Evolutionary conservation across 2,329 filamentous ascomycete genomes (phyloP).

Genomic region (Cladophialophora carrionii): DNA sequence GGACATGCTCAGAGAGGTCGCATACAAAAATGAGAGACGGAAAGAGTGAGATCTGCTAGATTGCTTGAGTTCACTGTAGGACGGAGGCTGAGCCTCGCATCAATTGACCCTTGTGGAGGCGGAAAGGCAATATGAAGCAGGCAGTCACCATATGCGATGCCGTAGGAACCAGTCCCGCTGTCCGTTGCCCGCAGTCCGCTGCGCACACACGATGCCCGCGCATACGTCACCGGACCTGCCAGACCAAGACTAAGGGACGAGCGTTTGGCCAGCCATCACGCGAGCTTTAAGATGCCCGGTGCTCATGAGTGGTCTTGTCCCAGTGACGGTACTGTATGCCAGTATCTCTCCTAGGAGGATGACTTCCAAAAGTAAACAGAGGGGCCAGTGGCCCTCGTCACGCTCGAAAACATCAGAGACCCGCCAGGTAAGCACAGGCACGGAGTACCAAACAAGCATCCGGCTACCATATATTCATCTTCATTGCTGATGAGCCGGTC

Average conservation of each 20-base stretch:
- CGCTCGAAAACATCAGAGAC: not conserved
- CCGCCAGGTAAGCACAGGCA: slow-evolving; percentile 4
- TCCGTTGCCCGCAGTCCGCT: not conserved
- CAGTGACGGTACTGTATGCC: not conserved
- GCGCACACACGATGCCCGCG: slow-evolving; percentile 15
- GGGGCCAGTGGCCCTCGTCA: not conserved
- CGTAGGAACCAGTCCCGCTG: no score
- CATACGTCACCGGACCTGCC: slow-evolving; percentile 21
- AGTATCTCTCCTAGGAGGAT: not conserved
- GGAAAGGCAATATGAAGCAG: slow-evolving; percentile 5
- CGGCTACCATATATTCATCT: slow-evolving; percentile 2
- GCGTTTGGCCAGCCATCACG: slow-evolving; percentile 9
- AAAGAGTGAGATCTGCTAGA: slow-evolving; percentile 1
- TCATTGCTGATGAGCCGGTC: slow-evolving; percentile 31
- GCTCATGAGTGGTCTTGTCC: not conserved
- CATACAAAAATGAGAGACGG: not conserved
- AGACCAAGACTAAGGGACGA: no score
- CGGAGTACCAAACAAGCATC: not conserved
- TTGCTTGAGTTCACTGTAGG: not conserved
- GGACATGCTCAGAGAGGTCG: slow-evolving; percentile 24
- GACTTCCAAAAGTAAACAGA: not conserved
- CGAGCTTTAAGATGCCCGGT: not conserved
- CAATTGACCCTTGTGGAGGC: slow-evolving; percentile 10
- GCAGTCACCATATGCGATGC: not conserved
- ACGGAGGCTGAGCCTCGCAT: slow-evolving; percentile 21